Evolutionary conservation across 148 eudicot genomes (phyloP), one percentile per base, ranked within the genome.

Genomic region (Persicaria maculosa): DNA sequence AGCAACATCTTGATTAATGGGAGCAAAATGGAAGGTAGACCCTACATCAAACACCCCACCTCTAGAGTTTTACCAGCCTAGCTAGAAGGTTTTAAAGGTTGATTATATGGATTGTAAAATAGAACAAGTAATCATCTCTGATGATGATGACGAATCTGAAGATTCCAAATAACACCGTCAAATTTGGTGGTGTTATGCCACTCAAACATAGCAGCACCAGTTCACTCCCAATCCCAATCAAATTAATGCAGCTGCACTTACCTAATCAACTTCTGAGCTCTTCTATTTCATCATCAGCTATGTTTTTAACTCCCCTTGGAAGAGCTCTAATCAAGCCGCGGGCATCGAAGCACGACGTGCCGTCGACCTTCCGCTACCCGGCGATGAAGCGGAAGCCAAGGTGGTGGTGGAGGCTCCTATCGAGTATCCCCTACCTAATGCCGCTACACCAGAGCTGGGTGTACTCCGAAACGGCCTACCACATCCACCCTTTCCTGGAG

Each of bases 341-440:
- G 80, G 93, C 97, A 71, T 77, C 93, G 9, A 88, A 86, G 47
- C 10, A 14, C 40, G 94, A 89, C 55, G 86, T 81, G 57, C 92
- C 97, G 3, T 80, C 53, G 72, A 86, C 90, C 71, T 90, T 55
- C 67, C 78, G 90, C 16, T 94, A 17, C 72, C 97, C 97, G n/a
- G 74, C 84, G 22, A 94, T 91, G 93, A 86, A 77, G 15, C 80
- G 79, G 55, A 91, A 89, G 80, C 96, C 97, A 15, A 75, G 62
- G 77, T 94, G 98, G 98, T 93, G 84, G 84, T 94, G 97, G 97
- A 85, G 98, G 80, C 85, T 84, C 31, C 68, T 94, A 46, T 91
- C 98, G 6, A 87, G 91, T 80, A 77, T 94, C 73, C 95, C 98
- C 0, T 94, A 94, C 61, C 64, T 94, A 20, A 87, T 91, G 89